Conservation (phyloP, 441 rosid species). For the Gossypium schwendimanii region DNA sequence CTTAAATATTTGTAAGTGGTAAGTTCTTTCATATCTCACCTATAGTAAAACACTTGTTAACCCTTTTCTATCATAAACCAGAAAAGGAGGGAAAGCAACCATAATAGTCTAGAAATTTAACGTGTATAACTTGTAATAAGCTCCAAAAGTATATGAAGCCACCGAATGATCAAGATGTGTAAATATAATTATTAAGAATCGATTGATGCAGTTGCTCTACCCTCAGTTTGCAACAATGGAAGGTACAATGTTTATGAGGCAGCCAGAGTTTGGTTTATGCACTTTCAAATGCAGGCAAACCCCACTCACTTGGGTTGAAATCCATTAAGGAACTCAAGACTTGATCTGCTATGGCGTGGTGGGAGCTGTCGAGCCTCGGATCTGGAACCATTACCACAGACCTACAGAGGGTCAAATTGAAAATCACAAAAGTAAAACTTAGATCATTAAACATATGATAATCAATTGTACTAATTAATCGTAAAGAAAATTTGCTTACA, state of each 20-base stretch:
- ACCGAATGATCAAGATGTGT: neutral
- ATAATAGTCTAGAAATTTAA: neutral
- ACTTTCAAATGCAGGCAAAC: constrained; percentile 56
- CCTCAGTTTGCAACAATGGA: neutral
- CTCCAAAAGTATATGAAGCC: neutral
- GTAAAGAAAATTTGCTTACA: constrained; percentile 45
- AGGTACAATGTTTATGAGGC: neutral
- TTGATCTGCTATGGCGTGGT: constrained; percentile 59
- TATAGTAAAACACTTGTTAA: neutral
- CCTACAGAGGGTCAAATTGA: constrained; percentile 30
- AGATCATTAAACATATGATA: neutral
- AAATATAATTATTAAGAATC: neutral
- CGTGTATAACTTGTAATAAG: neutral
- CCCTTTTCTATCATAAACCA: neutral
- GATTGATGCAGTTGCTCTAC: neutral
- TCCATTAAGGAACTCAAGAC: constrained; percentile 56
- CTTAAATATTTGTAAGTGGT: neutral
- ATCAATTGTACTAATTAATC: neutral
- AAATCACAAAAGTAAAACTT: neutral
- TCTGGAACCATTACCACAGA: constrained; percentile 77
- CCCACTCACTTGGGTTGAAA: constrained; percentile 60
- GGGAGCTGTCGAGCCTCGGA: constrained; percentile 64
- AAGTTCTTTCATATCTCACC: neutral
- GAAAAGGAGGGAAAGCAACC: neutral
- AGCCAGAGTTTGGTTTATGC: neutral